A percentile compares a stretch with the other conserved stretches of the same genome.
Evolutionary conservation across 2,329 filamentous ascomycete genomes (phyloP).

Genomic region (Sporothrix pseudoabietina): DNA sequence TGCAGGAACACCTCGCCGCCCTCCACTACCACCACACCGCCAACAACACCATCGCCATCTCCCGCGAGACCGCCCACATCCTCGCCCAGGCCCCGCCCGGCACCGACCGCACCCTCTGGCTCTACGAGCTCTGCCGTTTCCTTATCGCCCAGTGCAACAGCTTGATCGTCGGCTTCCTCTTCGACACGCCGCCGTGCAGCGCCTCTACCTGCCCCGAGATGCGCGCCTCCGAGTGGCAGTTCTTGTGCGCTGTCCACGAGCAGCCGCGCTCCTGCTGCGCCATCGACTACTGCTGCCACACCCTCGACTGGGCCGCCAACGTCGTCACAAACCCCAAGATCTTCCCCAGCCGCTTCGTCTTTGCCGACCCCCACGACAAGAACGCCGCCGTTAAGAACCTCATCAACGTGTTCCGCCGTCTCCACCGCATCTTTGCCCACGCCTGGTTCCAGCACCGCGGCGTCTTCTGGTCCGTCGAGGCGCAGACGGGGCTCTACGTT

Average conservation of each 20-base stretch:
- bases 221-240: constrained; percentile 99
- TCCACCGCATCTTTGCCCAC: constrained; percentile 97
- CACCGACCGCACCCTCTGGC: constrained; percentile 86
- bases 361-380: constrained; percentile 60
- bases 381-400: constrained; percentile 75
- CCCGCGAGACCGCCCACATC: constrained; percentile 70
- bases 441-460: constrained; percentile 97
- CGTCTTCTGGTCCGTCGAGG: constrained; percentile 93
- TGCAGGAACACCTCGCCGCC: constrained; percentile 95
- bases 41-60: constrained; percentile 69
- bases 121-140: constrained; percentile 96
- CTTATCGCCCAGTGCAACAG: constrained; percentile 93
- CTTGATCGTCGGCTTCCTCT: constrained; percentile 88
- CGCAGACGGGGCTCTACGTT: constrained; percentile 86
- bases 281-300: constrained; percentile 99
- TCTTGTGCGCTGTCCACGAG: constrained; percentile 95
- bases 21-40: constrained; percentile 80
- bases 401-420: constrained; percentile 89
- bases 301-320: constrained; percentile 95
- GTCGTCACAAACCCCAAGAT: constrained; percentile 92
- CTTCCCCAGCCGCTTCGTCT: constrained; percentile 80
- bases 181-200: constrained; percentile 87
- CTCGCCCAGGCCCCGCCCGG: constrained; percentile 79
- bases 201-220: constrained; percentile 91
- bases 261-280: constrained; percentile 96